Base-by-base conservation (phyloP, 371 early-diverging fungal genomes). In the Mortierella sp. region DNA sequence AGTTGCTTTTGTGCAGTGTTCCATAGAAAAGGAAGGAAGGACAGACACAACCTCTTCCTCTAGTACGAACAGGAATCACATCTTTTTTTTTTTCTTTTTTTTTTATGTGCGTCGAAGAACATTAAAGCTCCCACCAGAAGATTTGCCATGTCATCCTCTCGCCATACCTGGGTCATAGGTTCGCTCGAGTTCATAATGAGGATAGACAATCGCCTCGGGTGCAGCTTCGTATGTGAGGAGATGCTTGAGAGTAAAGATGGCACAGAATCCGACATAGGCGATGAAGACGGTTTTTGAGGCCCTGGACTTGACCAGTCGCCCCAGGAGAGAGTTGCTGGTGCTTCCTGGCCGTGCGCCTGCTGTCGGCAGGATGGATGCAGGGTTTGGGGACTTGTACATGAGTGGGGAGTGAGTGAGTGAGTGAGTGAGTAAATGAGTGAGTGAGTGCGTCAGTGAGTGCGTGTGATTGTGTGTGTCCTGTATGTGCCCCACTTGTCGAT, bases 261-360 rank as follows among this genome's bases (percentile, higher is more conserved):
- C 84, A 78, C 84, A 84, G 72, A 84, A 84, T 2, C 79, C 84
- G 21, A 85, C 80, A 52, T 85, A 85, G 74, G 75, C 82, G 73
- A 79, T 48, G 70, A 81, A 74, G 60, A 82, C 2, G 26, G 86
- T 77, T 21, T 70, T 73, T 10, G 34, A 24, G n/a, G 77, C 71
- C 70, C 78, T 79, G 0, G 86, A 85, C 75, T 77, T 85, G 72
- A 80, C 60, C 8, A 80, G 26, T 16, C 80, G 77, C 10, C 72
- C 72, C 1, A 85, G 2, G 42, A 70, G 58, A 26, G 21, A 19
- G 31, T 65, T 65, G 65, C 38, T 78, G 72, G 14, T 82, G 70
- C 38, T 65, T 73, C 50, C 80, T 77, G 14, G 80, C 76, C 45
- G 82, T 24, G 80, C 44, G 13, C 86, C 86, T 10, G 82, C 77